Evolutionary conservation across 257 asterid genomes (phyloP), one percentile per base, ranked within the genome.

Genomic region (Fraxinus quadrangulata): DNA sequence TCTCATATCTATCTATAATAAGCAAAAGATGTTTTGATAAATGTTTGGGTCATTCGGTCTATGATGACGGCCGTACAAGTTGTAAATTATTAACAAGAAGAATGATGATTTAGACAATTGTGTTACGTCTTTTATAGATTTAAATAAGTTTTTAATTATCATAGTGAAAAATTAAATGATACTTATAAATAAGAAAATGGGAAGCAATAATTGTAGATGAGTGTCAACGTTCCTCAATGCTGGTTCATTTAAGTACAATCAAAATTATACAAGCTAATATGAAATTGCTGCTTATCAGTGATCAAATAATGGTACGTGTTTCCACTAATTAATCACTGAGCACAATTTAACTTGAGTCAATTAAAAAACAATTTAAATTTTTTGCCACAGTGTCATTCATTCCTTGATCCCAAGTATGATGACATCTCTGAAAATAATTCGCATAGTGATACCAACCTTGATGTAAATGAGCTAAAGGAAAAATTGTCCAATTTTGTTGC

Each of bases 191-290:
- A 11, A 40, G 12, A 37, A 2, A 37, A 7, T 37, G 87, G 85
- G 85, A 77, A 76, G 78, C 77, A n/a, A 59, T 84, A 51, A 75
- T 81, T 26, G 23, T 81, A 63, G 83, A 84, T 81, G 81, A 81
- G 42, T 75, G 83, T 69, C 83, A 81, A 66, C 75, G 78, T 42
- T 80, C 81, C 28, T 14, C 67, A 21, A 21, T 81, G 56, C 54
- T 61, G 49, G 24, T 5, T 17, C 77, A 61, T 63, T 67, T 65
- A 49, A 72, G 77, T 31, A 75, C 59, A 63, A 34, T 81, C n/a
- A 84, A 75, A 74, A 33, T 67, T 39, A 76, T 84, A 63, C 49
- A 73, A 23, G 78, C 85, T 72, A 77, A 75, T 17, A 81, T 81
- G 87, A 78, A 76, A 34, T 28, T 84, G 67, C 83, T 84, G 63